phyloP scores from a whole-genome alignment of 352 stramenopile genomes.

The Globisporangium middletonii region DNA sequence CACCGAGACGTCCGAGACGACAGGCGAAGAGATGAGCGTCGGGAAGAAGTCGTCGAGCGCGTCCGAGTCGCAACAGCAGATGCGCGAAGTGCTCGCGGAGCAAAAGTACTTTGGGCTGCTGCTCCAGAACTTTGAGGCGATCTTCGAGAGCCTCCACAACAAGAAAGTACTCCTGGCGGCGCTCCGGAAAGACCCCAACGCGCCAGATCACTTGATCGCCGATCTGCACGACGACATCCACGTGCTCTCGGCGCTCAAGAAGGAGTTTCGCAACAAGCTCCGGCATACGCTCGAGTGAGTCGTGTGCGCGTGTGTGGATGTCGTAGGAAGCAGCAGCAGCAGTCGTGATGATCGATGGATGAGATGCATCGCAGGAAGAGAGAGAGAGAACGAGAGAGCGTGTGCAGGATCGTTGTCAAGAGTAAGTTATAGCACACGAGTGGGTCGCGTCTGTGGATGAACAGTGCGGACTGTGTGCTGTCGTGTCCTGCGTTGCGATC shows the following conservation, averaged over 20 bases:
- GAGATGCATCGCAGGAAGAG: too few species aligned
- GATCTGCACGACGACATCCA: conserved; percentile 80
- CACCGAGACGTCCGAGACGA: conserved; percentile 79
- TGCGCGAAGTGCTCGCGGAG: conserved; percentile 55
- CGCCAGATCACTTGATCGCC: conserved; percentile 63
- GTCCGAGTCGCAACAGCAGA: conserved; percentile 23
- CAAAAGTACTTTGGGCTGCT: conserved; percentile 79
- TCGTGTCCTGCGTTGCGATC: too few species aligned
- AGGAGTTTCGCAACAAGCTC: conserved; percentile 75
- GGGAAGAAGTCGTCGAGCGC: conserved; percentile 47
- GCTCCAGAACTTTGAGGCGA: conserved; percentile 81
- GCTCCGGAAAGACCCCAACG: conserved; percentile 59
- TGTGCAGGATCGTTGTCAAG: too few species aligned
- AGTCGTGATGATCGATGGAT: too few species aligned
- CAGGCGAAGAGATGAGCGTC: conserved; percentile 49
- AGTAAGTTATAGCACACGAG: too few species aligned
- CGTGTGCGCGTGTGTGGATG: too few species aligned
- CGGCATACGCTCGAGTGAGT: conserved; percentile 43
- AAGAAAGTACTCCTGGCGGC: conserved; percentile 76
- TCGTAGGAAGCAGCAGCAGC: too few species aligned
- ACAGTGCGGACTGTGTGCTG: too few species aligned
- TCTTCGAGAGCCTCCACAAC: conserved; percentile 81
- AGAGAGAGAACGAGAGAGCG: too few species aligned
- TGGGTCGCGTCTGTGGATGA: too few species aligned
- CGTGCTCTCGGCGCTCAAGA: conserved; percentile 72